Evolutionary conservation across 345 rosid species (phyloP).

Genomic region (Combretum micranthum): DNA sequence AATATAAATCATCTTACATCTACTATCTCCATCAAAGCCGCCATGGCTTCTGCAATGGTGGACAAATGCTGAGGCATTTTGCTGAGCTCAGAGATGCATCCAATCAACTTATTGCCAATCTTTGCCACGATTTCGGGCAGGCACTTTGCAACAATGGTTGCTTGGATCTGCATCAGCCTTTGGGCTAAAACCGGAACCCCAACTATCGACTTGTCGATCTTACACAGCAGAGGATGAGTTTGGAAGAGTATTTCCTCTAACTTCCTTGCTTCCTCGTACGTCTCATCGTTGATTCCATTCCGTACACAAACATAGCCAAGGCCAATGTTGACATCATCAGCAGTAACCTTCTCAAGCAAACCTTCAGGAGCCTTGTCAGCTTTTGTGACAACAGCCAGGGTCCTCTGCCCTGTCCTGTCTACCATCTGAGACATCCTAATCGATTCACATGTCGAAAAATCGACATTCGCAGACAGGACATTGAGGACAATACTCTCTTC

Average conservation of each 20-base stretch:
- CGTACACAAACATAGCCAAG: conserved; percentile 49
- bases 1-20: no score
- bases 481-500: conserved; percentile 43
- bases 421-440: conserved; percentile 44
- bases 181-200: conserved; percentile 32
- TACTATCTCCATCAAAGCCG: conserved; percentile 32
- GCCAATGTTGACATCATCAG: conserved; percentile 48
- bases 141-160: conserved; percentile 17
- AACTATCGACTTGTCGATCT: conserved; percentile 28
- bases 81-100: conserved; percentile 5
- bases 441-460: conserved; percentile 50
- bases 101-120: conserved; percentile 22
- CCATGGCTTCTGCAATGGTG: conserved; percentile 27
- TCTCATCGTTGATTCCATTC: conserved; percentile 33
- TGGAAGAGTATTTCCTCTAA: conserved; percentile 22
- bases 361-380: conserved; percentile 49
- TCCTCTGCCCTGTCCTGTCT: conserved; percentile 34
- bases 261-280: conserved; percentile 25
- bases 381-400: conserved; percentile 50
- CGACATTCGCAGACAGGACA: conserved; percentile 36
- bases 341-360: conserved; percentile 29
- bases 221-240: conserved; percentile 14
- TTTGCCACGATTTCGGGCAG: conserved; percentile 24
- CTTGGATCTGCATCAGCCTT: conserved; percentile 30
- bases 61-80: conserved; percentile 23